A percentile compares a stretch with the other conserved stretches of the same genome.
Conservation (phyloP, 2,329 filamentous ascomycete species). For the Drechmeria coniospora region DNA sequence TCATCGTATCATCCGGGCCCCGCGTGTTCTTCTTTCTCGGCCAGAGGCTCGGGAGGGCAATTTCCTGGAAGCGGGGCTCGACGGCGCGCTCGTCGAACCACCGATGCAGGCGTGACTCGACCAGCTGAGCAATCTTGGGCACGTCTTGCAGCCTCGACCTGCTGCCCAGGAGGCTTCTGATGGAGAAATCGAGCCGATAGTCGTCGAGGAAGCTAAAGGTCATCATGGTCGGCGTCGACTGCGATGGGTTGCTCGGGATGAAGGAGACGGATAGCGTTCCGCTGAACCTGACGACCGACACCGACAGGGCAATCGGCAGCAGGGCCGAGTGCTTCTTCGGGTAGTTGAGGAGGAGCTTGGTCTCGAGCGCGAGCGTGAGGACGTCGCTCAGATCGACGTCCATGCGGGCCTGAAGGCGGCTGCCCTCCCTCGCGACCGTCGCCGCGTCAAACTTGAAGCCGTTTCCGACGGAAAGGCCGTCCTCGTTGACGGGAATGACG, state of each 20-base stretch:
- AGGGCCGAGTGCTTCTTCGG: constrained; percentile 80
- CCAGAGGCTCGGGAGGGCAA: constrained; percentile 69
- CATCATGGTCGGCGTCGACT: constrained; percentile 69
- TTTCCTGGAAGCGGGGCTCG: constrained; percentile 76
- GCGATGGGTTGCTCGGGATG: constrained; percentile 57
- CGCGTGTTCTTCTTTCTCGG: constrained; percentile 71
- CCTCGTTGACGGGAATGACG: constrained; percentile 79
- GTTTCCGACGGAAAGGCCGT: constrained; percentile 43
- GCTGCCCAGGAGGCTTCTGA: constrained; percentile 64
- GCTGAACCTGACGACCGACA: constrained; percentile 86
- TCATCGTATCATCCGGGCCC: constrained; percentile 46
- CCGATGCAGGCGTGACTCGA: constrained; percentile 63
- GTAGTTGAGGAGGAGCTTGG: constrained; percentile 86
- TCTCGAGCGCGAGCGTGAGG: constrained; percentile 88
- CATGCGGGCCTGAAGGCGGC: constrained; percentile 81
- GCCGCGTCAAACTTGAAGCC: constrained; percentile 36
- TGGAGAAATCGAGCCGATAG: constrained; percentile 70
- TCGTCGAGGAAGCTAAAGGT: constrained; percentile 89
- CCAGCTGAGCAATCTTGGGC: constrained; percentile 73
- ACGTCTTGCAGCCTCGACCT: constrained; percentile 72
- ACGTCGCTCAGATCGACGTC: constrained; percentile 95
- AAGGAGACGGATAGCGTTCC: constrained; percentile 90
- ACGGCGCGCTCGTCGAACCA: constrained; percentile 85
- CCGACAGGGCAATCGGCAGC: constrained; percentile 77
- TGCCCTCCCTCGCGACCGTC: constrained; percentile 44